Evolutionary conservation across 202 grass and related monocot genomes (phyloP), one percentile per base, ranked within the genome.

Genomic region (Setaria italica): DNA sequence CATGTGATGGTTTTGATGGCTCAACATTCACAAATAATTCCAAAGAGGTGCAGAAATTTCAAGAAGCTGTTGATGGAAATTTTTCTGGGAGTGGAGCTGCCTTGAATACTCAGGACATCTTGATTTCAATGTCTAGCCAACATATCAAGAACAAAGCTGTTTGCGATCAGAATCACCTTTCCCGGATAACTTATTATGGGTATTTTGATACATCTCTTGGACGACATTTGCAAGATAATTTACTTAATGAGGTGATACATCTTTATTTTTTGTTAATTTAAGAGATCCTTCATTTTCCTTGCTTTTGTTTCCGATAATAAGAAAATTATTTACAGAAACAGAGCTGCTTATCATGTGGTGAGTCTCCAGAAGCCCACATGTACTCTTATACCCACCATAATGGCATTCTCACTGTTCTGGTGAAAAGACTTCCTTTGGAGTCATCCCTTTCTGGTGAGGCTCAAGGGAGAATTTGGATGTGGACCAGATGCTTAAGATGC

Each of bases 381-480:
- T 90, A 92, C 88, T 78, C 82, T 67, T 96, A 92, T 85, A 99
- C 96, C 48, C 96, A 99, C 69, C 86, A 84, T 73, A 89, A 96
- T 82, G 96, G 93, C 55, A 87, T 87, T 46, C 84, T 99, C 54
- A 96, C 90, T 67, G 90, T 99, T 84, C 82, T 91, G 74, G 90
- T 99, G 64, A 94, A 86, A 79, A 85, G 72, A 42, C 82, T 99
- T 84, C 89, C 88, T 11, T 68, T 85, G 45, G 76, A 76, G 29
- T 43, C 16, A 32, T 47, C 70, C 71, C 86, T 99, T 43, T 85
- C 88, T 0, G 85, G 81, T 83, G 82, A 78, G 67, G 73, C 43
- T 81, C 89, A 91, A 85, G 90, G 90, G 79, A 92, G 67, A 88
- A 94, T 99, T 90, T 99, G 96, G 96, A 94, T 96, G 96, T 99